Base-by-base conservation (phyloP, 2,329 filamentous ascomycete genomes). In the Clathrospora elynae region DNA sequence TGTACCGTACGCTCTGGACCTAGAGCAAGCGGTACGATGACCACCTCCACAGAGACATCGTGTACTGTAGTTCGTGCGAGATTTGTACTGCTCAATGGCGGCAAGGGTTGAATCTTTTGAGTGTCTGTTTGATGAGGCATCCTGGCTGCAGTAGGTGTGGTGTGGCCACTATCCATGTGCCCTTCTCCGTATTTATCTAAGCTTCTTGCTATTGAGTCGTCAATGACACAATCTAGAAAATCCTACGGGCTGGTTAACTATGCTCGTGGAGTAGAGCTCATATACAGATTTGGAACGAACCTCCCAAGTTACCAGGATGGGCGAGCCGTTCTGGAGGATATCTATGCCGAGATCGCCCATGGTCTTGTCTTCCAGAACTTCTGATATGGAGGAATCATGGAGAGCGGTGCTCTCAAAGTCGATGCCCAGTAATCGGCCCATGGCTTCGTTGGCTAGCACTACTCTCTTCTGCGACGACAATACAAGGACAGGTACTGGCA, bases 291-390 rank as follows among this genome's bases (percentile, higher is more conserved):
- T 19, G 6, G 12, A 11, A 64, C 62, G 35, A 51, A 72, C 72
- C 49, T 78, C 74, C 78, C 78, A 80, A 9, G 72, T 69, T 14
- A 79, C 70, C 60, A 77, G 71, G 3, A 79, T 70, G 1, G 76
- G 73, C 14, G 68, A 73, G 5, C 85, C 85, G 50, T 88, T 82
- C 55, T 88, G 83, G 8, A 90, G 62, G 71, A 90, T 79, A 53
- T 90, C 86, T 42, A 91, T 78, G 0, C 87, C 87, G 8, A 91
- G 75, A 56, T 90, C 82, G 5, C 81, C 80, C 34, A 91, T 72
- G 0, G 81, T 80, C 59, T 85, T 81, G 1, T 86, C 86, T 19
- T 79, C 77, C 11, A 91, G 73, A 13, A 75, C 71, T 22, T 90
- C 84, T 25, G 79, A 74, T 3, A 81, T 73, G 7, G 73, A 73